phyloP scores from a whole-genome alignment of 1,284 basidiomycete species.

The Hymenochaete sp. region DNA sequence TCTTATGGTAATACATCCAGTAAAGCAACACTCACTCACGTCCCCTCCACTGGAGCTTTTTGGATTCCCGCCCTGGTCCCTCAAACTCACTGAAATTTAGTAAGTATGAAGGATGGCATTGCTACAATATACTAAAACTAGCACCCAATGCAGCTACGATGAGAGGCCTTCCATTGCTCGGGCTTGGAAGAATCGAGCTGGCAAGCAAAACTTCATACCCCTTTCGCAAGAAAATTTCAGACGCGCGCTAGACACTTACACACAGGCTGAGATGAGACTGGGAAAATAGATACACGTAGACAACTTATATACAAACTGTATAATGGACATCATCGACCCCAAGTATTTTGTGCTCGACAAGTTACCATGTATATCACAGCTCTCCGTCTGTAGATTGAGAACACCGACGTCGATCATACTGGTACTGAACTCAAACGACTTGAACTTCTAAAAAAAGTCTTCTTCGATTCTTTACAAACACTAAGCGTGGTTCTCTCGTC shows the following conservation, averaged over 20 bases:
- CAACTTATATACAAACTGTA: too few relatives aligned
- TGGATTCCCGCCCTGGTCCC: conserved; percentile 74
- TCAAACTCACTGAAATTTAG: conserved; percentile 67
- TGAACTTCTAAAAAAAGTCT: too few relatives aligned
- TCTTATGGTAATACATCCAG: conserved; percentile 61
- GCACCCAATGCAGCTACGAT: conserved; percentile 5
- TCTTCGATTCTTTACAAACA: too few relatives aligned
- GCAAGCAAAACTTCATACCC: conserved; percentile 4
- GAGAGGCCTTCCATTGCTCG: conserved; percentile 5
- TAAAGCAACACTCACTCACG: conserved; percentile 32
- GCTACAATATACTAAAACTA: neutral
- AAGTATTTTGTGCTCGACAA: too few relatives aligned
- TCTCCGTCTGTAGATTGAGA: too few relatives aligned
- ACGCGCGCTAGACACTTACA: conserved; percentile 60
- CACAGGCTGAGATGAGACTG: conserved; percentile 62
- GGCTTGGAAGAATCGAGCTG: conserved; percentile 6
- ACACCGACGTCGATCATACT: too few relatives aligned
- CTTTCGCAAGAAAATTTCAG: conserved; percentile 33
- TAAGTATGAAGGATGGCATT: conserved; percentile 33
- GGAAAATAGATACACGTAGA: conserved; percentile 63
- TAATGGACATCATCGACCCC: too few relatives aligned
- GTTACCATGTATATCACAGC: too few relatives aligned
- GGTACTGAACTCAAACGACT: too few relatives aligned
- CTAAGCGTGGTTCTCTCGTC: too few relatives aligned
- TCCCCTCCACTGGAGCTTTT: conserved; percentile 50